A percentile compares a stretch with the other conserved stretches of the same genome.
Conservation (phyloP, 2,329 filamentous ascomycete genomes). For the Alternaria tenuissima region DNA sequence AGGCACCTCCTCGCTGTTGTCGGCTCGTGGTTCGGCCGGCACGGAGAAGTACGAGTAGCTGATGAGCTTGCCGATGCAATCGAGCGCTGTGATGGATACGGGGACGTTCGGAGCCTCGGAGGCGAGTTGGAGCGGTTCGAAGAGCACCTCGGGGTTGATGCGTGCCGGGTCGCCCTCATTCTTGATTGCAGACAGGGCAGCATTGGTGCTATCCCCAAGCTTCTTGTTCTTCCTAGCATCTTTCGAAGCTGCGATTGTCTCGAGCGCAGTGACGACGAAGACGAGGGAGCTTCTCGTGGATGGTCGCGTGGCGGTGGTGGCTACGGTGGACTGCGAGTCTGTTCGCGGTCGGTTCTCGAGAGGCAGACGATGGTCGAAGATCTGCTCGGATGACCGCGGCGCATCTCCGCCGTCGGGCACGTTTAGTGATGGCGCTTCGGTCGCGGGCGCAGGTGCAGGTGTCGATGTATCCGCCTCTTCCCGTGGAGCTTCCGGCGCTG, state of each 20-base stretch:
- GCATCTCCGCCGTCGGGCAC: slow-evolving; percentile 39
- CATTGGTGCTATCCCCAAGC: slow-evolving; percentile 80
- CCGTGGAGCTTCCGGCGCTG: slow-evolving; percentile 23
- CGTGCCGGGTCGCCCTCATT: slow-evolving; percentile 76
- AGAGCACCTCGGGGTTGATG: slow-evolving; percentile 90
- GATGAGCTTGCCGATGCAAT: slow-evolving; percentile 98
- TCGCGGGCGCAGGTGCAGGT: slow-evolving; percentile 14
- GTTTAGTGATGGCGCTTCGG: slow-evolving; percentile 35
- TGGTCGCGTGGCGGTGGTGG: slow-evolving; percentile 60
- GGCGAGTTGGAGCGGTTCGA: slow-evolving; percentile 87
- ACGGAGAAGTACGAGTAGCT: slow-evolving; percentile 98
- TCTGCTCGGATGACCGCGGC: slow-evolving; percentile 44
- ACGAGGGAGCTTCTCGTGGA: slow-evolving; percentile 90
- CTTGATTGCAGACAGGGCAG: slow-evolving; percentile 85
- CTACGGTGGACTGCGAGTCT: slow-evolving; percentile 66
- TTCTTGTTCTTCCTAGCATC: slow-evolving; percentile 89
- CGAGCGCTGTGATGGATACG: slow-evolving; percentile 87
- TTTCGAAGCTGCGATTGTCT: slow-evolving; percentile 89
- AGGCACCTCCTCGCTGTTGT: slow-evolving; percentile 54
- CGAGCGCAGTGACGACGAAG: slow-evolving; percentile 92
- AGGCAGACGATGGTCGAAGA: slow-evolving; percentile 46
- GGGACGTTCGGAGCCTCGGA: slow-evolving; percentile 86
- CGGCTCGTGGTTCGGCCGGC: slow-evolving; percentile 57
- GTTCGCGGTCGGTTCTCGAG: slow-evolving; percentile 58
- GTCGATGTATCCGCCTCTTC: slow-evolving; percentile 27